Base-by-base conservation (phyloP, 805 yeast species). In the Nakazawaea siamensis region DNA sequence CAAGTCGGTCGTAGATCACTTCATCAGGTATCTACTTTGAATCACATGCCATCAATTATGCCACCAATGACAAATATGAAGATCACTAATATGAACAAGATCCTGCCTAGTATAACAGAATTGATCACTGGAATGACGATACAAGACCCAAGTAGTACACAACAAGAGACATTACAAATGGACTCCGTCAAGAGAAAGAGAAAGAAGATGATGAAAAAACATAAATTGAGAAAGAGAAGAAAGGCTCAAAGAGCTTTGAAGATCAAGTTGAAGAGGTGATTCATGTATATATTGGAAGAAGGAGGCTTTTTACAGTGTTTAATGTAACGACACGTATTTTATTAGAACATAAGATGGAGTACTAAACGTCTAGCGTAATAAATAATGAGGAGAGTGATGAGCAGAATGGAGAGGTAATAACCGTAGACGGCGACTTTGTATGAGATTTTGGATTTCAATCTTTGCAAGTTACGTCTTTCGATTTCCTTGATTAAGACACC, bases 161-260 rank as follows among this genome's bases (percentile, higher is more conserved):
- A 21, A 8, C 11, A 13, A 12, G 35, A 31, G 12, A 51, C 44
- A 28, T 48, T 74, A 48, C 50, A 64, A 42, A 52, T 72, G 47
- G 86, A 82, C 48, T 78, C 87, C 10, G 94, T 83, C 24, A 61
- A 79, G 58, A 73, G 92, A 58, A 83, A 83, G 55, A 78, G 98
- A 66, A 75, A 84, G 62, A 76, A 84, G 58, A 90, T 87, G 71
- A 92, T 92, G 97, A 92, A 90, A 75, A 85, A 88, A 56, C 98
- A 92, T 63, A 92, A 92, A 68, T 70, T 86, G 57, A 82, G 92
- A 67, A 92, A 92, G 80, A 83, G 97, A 73, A 82, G 97, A 75
- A 87, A 79, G 74, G 84, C 79, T 30, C 94, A 88, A 60, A 73
- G 94, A 58, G 81, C 92, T 12, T 66, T 80, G 55, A 80, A 73